phyloP scores from a whole-genome alignment of 2,329 filamentous ascomycete genomes.

The Talaromyces sp. region DNA sequence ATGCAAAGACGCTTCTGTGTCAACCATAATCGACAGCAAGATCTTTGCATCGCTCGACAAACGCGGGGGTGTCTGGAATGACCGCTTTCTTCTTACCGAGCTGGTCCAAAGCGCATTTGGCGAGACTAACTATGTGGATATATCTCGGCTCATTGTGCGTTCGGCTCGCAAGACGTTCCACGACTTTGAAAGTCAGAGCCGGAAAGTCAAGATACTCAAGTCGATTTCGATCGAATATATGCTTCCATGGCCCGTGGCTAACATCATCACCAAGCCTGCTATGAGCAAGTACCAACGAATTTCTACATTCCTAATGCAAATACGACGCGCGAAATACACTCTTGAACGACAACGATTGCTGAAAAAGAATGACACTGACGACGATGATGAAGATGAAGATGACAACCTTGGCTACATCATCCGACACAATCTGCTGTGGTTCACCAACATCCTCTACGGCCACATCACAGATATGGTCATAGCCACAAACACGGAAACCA shows the following conservation, averaged over 20 bases:
- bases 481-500: conserved; percentile 54
- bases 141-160: conserved; percentile 61
- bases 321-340: conserved; percentile 66
- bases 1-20: conserved; percentile 67
- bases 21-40: conserved; percentile 62
- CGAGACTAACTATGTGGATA: conserved; percentile 51
- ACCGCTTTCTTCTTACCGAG: conserved; percentile 77
- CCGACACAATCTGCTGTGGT: conserved; percentile 71
- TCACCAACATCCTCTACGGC: conserved; percentile 68
- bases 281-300: conserved; percentile 67
- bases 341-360: conserved; percentile 54
- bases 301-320: conserved; percentile 73
- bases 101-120: conserved; percentile 70
- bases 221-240: conserved; percentile 65
- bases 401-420: conserved; percentile 47
- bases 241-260: conserved; percentile 63
- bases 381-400: conserved; percentile 36
- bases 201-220: conserved; percentile 62
- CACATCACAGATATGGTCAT: conserved; percentile 75
- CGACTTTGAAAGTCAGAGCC: conserved; percentile 48
- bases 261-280: conserved; percentile 67
- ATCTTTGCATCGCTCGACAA: conserved; percentile 74
- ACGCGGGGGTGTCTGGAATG: conserved; percentile 64
- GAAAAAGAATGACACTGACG: conserved; percentile 29
- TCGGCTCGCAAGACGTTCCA: conserved; percentile 42